Conservation (phyloP, 305 asterid species). For the Ilex paraguariensis region DNA sequence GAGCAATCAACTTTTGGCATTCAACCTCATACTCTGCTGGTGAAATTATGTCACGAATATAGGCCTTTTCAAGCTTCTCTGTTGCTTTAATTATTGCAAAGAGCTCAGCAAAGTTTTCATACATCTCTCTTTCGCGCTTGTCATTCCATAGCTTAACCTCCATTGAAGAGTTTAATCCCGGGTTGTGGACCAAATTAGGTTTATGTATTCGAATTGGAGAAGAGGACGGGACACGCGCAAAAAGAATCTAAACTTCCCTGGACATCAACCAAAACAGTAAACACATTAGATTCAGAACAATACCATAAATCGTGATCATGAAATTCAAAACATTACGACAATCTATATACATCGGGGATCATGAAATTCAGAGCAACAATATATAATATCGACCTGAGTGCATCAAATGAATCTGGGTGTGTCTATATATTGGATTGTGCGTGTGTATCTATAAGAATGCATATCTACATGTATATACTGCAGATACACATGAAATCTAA, state of each 20-base stretch:
- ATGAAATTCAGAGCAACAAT: too few relatives aligned
- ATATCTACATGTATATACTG: too few relatives aligned
- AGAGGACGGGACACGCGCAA: slow-evolving; percentile 96
- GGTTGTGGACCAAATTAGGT: not conserved
- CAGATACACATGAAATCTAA: too few relatives aligned
- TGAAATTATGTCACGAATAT: slow-evolving; percentile 71
- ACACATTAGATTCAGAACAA: not conserved
- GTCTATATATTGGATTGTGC: too few relatives aligned
- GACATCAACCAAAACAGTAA: slow-evolving; percentile 15
- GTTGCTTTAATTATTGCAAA: slow-evolving; percentile 88
- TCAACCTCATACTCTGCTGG: slow-evolving; percentile 64
- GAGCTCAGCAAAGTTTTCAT: slow-evolving; percentile 82
- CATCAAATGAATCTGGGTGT: too few relatives aligned
- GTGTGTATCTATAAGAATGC: too few relatives aligned
- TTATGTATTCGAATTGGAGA: slow-evolving; percentile 49
- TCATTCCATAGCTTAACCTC: slow-evolving; percentile 97
- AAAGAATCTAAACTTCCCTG: slow-evolving; percentile 37
- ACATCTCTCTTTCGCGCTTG: slow-evolving; percentile 96
- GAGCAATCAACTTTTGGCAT: slow-evolving; percentile 73
- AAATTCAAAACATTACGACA: too few relatives aligned
- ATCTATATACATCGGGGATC: too few relatives aligned
- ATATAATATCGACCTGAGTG: too few relatives aligned
- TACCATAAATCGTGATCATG: too few relatives aligned
- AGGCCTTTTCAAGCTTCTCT: slow-evolving; percentile 87
- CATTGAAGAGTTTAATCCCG: slow-evolving; percentile 22